Evolutionary conservation across 164 flowering plant genomes (phyloP), one percentile per base, ranked within the genome.

Genomic region (Nymphaea colorata): DNA sequence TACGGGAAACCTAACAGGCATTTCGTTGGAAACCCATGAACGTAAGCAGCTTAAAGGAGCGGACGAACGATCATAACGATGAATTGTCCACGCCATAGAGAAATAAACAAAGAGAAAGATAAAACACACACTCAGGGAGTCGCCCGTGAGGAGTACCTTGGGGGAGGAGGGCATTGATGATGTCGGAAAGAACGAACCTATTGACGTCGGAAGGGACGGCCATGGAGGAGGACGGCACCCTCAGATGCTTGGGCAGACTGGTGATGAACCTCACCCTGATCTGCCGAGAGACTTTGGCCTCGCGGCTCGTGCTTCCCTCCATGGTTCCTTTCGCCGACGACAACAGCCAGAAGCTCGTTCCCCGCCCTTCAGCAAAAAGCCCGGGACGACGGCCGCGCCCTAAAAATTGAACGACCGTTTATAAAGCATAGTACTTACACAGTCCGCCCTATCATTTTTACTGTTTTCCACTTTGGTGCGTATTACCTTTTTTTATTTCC

Each of bases 211-310:
- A 79, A 5, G 96, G 96, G 59, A 94, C 80, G 2, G 93, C 87
- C 66, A 94, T 82, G 66, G 99, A 75, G 41, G 84, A 64, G 5
- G 67, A 10, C 5, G 96, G 92, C 42, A 72, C 81, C 73, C 82
- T 87, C 47, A 80, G 70, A 2, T 93, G 87, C 53, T 82, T 45
- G 16, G 84, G 66, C 7, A 91, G 85, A 77, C 87, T 87, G n/a
- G 99, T 91, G 0, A 82, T 76, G 71, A 94, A 91, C 16, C 96
- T 87, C 11, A 84, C 96, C 69, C 88, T 96, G 14, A 94, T 83
- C 51, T 78, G 72, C 74, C 83, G 80, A 16, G 79, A 71, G 4
- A 72, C 84, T 62, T 84, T 70, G 79, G 4, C 61, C 71, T 7
- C 55, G 12, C 55, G 4, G 55, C 55, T 47, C 55, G 55, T 47